Evolutionary conservation across 176 grass and related monocot genomes (phyloP), one percentile per base, ranked within the genome.

Genomic region (Carex kokanica): DNA sequence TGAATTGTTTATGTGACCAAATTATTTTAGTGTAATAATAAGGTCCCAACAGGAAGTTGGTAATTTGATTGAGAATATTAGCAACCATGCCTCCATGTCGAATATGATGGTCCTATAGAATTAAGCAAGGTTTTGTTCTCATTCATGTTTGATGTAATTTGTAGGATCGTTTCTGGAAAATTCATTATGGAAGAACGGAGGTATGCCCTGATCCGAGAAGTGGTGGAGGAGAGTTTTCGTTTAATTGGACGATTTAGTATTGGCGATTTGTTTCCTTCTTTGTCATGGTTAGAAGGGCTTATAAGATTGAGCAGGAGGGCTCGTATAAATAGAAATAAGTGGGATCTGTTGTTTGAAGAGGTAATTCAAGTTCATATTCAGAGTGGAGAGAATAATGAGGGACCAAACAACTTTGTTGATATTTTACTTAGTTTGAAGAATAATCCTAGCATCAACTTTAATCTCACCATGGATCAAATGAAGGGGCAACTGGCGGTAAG

Each of bases 391-490:
- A 1, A 43, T 47, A 60, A 83, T 17, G 61, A 86, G 34, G 1
- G 3, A 31, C 17, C 1, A 60, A n/a, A 60, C 12, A 86, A 83
- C 4, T 73, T 89, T 24, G 84, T 89, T 5, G 88, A 89, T 8
- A 78, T 83, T 11, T 69, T 89, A 25, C 59, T 89, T 20, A 10
- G 41, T 21, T n/a, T 58, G 54, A 79, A 87, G 78, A 34, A 83
- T 69, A 52, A 78, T 55, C 9, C 51, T 15, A 71, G 79, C 4
- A 34, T 87, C 3, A 81, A 68, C 1, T 83, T 74, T 52, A 15
- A 83, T 2, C 53, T 87, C n/a, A 77, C 14, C 23, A 77, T 69
- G 36, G 53, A 81, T 20, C 45, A 38, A 10, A 83, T 87, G 21
- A 87, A 87, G 40, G 85, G 79, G 3, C 29, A 78, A 51, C 41